A percentile compares a stretch with the other conserved stretches of the same genome.
Conservation (phyloP, 2,329 filamentous ascomycete species). For the Fusarium sp. region DNA sequence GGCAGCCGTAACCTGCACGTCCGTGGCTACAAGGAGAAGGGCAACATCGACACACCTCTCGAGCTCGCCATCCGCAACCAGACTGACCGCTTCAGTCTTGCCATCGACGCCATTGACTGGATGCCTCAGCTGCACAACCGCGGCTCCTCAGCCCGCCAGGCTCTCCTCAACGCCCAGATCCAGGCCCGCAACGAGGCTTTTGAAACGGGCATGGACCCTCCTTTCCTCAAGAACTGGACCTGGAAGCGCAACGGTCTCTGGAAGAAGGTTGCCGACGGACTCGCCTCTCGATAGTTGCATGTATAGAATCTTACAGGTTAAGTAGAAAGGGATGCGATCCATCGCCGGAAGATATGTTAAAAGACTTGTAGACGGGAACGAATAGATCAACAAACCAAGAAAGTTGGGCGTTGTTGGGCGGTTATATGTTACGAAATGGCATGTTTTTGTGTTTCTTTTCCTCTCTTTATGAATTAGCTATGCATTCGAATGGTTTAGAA, state of each 20-base stretch:
- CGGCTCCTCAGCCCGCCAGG: constrained; percentile 69
- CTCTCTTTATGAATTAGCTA: constrained; percentile 30
- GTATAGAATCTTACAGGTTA: constrained; percentile 5
- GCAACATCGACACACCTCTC: constrained; percentile 83
- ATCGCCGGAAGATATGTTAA: constrained; percentile 8
- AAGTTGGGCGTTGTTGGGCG: constrained; percentile 36
- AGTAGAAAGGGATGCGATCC: constrained; percentile 4
- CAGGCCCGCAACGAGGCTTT: constrained; percentile 70
- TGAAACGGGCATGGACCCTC: constrained; percentile 75
- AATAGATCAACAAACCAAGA: constrained; percentile 27
- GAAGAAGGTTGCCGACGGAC: constrained; percentile 45
- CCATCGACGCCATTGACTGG: constrained; percentile 78
- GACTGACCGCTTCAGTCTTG: constrained; percentile 79
- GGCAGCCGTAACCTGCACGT: constrained; percentile 75
- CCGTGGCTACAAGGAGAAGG: constrained; percentile 83
- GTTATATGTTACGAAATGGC: constrained; percentile 22
- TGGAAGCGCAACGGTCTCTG: constrained; percentile 63
- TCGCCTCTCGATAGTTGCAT: constrained; percentile 38
- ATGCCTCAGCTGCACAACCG: constrained; percentile 70
- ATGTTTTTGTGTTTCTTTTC: constrained; percentile 26
- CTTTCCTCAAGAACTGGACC: constrained; percentile 70
- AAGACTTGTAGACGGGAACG: constrained; percentile 21
- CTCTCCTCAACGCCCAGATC: constrained; percentile 71
- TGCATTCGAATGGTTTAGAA: constrained; percentile 22
- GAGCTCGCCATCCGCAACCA: constrained; percentile 81